phyloP scores from a whole-genome alignment of 2,329 filamentous ascomycete species.

The Fusarium acutatum region DNA sequence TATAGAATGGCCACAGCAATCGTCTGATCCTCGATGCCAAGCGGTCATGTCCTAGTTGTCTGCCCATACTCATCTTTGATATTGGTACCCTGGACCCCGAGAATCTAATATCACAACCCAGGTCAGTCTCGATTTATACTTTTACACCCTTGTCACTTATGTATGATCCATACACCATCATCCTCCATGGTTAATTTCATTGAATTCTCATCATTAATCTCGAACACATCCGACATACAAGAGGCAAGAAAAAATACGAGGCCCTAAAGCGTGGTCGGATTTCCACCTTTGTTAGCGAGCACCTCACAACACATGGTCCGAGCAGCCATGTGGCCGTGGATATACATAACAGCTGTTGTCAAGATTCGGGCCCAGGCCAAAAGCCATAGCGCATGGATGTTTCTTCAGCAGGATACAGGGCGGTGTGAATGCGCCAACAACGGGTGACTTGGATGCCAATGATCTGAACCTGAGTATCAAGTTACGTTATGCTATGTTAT shows the following conservation, averaged over 20 bases:
- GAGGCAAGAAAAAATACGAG: neutral
- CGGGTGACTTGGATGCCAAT: neutral
- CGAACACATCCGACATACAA: neutral
- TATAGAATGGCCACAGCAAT: neutral
- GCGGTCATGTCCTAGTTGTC: neutral
- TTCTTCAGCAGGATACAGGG: neutral
- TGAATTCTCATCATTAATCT: neutral
- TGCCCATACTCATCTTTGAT: neutral
- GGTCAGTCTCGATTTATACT: neutral
- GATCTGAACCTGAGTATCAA: neutral
- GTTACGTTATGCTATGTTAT: conserved; percentile 6
- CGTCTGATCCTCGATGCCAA: neutral
- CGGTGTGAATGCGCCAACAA: neutral
- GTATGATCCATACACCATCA: neutral
- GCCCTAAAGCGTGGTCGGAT: neutral
- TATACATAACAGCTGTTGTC: neutral
- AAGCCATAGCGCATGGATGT: neutral
- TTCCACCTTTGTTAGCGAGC: neutral
- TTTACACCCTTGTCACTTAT: neutral
- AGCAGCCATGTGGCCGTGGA: conserved; percentile 27
- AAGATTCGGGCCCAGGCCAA: neutral
- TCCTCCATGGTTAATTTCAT: neutral
- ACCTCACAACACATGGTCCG: conserved; percentile 7
- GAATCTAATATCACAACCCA: neutral
- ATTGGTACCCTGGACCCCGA: neutral